phyloP scores from a whole-genome alignment of 2,329 filamentous ascomycete species.

The Whalleya microplaca region DNA sequence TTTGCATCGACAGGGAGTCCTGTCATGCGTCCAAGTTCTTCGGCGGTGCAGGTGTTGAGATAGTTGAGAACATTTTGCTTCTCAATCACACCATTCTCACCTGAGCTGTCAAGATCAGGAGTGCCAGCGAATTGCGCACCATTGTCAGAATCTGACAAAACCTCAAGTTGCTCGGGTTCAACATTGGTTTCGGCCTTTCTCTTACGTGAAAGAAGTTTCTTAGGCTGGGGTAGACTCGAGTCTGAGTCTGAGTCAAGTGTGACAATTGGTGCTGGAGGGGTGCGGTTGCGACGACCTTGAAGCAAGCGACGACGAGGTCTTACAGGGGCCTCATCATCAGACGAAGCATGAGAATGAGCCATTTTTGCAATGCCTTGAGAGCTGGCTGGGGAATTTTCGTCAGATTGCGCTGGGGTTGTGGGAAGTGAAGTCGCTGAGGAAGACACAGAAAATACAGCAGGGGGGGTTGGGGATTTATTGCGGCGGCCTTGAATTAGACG shows the following conservation, averaged over 20 bases:
- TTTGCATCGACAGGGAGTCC: constrained; percentile 71
- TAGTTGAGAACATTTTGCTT: constrained; percentile 71
- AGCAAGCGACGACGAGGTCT: constrained; percentile 31
- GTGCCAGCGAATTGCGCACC: constrained; percentile 6
- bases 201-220: constrained; percentile 3
- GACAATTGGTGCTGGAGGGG: constrained; percentile 24
- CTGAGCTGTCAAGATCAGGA: neutral
- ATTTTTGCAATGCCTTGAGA: constrained; percentile 1
- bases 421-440: constrained; percentile 36
- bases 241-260: constrained; percentile 26
- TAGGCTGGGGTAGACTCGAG: neutral
- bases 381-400: constrained; percentile 18
- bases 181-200: constrained; percentile 9
- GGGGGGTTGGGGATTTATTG: constrained; percentile 31
- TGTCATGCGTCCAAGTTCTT: constrained; percentile 82
- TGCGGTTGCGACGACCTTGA: constrained; percentile 28
- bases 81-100: constrained; percentile 9
- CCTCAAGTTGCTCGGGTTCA: neutral
- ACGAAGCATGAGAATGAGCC: neutral
- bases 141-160: constrained; percentile 8
- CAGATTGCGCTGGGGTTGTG: constrained; percentile 32
- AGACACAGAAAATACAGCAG: constrained; percentile 37
- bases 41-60: constrained; percentile 77
- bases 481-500: constrained; percentile 37
- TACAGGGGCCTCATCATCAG: constrained; percentile 5